Conservation (phyloP, 805 yeast species). For the Crinitomyces ghanaensis region DNA sequence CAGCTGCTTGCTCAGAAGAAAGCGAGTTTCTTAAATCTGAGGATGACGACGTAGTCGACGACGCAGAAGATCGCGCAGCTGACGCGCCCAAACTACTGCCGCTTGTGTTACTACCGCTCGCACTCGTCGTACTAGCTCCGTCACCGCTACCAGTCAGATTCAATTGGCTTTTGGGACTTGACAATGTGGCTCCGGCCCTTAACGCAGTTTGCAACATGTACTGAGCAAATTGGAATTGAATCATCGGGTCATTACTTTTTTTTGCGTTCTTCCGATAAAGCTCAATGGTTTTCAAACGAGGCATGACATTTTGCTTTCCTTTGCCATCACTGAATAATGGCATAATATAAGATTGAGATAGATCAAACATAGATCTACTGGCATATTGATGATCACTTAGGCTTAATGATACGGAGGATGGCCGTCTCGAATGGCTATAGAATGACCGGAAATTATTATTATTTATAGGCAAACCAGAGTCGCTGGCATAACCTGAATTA, state of each 20-base stretch:
- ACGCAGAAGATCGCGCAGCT: slow-evolving; percentile 3
- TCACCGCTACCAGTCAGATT: slow-evolving; percentile 17
- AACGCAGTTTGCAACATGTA: slow-evolving; percentile 80
- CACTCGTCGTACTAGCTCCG: neutral
- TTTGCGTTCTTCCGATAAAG: slow-evolving; percentile 78
- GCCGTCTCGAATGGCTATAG: slow-evolving; percentile 5
- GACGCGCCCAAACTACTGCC: slow-evolving; percentile 4
- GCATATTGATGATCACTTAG: slow-evolving; percentile 13
- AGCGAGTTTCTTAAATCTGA: neutral
- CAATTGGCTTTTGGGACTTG: too few relatives aligned
- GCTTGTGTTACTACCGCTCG: slow-evolving; percentile 7
- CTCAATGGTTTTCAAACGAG: slow-evolving; percentile 75
- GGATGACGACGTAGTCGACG: neutral
- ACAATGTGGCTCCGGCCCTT: too few relatives aligned
- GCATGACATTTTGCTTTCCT: slow-evolving; percentile 34
- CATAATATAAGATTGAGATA: slow-evolving; percentile 18
- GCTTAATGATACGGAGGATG: slow-evolving; percentile 11
- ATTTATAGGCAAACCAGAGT: neutral
- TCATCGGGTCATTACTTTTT: slow-evolving; percentile 71
- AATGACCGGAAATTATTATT: neutral
- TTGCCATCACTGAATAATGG: slow-evolving; percentile 18
- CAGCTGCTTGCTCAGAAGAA: neutral
- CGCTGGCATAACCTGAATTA: neutral
- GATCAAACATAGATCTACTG: slow-evolving; percentile 19
- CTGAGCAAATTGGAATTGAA: slow-evolving; percentile 85